These are phyloP conservation scores for Hordeum marinum DNA, from an alignment of 176 grass and related monocot species.

Conservation along the genomic window DNA sequence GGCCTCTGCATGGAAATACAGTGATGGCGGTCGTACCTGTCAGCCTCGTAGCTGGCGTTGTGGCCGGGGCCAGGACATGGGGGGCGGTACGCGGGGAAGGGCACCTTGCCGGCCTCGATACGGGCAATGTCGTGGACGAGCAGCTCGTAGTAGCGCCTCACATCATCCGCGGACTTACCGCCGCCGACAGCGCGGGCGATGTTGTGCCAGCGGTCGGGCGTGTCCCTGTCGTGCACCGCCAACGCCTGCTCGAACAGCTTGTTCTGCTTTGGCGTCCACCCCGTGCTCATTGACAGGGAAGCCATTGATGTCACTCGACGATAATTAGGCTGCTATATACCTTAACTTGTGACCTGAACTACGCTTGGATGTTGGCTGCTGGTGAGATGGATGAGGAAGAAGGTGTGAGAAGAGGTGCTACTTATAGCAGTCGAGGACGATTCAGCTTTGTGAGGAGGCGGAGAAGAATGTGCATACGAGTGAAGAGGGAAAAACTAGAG, in stretches of 20 bases:
- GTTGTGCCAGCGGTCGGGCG: slow-evolving; percentile 71
- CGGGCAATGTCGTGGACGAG: slow-evolving; percentile 56
- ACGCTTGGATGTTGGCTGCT: neutral
- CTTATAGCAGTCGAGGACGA: slow-evolving; percentile 9
- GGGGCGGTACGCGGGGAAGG: slow-evolving; percentile 48
- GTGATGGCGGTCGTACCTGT: neutral
- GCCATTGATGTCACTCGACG: slow-evolving; percentile 18
- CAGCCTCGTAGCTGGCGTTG: neutral
- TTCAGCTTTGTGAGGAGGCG: neutral
- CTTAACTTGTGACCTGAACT: neutral
- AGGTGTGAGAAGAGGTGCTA: slow-evolving; percentile 16
- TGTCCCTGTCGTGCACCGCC: slow-evolving; percentile 62
- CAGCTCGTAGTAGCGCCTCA: slow-evolving; percentile 58
- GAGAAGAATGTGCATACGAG: neutral
- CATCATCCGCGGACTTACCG: slow-evolving; percentile 64
- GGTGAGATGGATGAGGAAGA: neutral
- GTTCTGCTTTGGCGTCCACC: slow-evolving; percentile 69
- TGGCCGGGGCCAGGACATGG: no score
- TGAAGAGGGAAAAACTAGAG: neutral
- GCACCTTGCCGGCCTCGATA: slow-evolving; percentile 70
- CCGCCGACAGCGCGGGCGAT: slow-evolving; percentile 66
- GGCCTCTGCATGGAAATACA: no score
- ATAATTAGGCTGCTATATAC: no score
- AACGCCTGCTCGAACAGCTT: slow-evolving; percentile 83
- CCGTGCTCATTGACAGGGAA: slow-evolving; percentile 39